These are phyloP conservation scores for Moricandia arvensis DNA, from an alignment of 345 rosid species.

Conservation along the genomic window DNA sequence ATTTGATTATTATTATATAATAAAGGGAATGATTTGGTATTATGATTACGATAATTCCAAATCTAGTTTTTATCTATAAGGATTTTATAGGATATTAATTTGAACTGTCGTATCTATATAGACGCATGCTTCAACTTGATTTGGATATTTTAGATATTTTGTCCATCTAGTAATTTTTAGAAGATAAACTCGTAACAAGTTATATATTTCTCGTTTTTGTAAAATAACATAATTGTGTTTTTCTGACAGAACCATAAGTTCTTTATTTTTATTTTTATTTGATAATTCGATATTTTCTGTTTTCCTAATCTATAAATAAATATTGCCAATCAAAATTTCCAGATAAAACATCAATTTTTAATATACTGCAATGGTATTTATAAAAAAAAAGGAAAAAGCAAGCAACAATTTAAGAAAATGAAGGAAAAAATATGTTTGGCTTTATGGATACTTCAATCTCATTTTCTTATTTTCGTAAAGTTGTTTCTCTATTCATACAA, in stretches of 20 bases:
- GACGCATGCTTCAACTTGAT: slow-evolving; percentile 3
- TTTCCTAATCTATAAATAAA: not conserved
- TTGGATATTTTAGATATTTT: not conserved
- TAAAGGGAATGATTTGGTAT: not conserved
- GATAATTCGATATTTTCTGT: not conserved
- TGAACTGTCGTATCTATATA: not conserved
- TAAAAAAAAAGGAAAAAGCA: not conserved
- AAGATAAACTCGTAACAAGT: not conserved
- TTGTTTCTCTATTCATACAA: not conserved
- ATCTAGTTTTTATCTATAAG: not conserved
- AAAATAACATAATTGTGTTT: not conserved
- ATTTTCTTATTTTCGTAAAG: slow-evolving; percentile 10
- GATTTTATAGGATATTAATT: not conserved
- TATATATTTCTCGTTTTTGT: not conserved
- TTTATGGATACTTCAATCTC: slow-evolving; percentile 32
- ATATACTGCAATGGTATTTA: not conserved
- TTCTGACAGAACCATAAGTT: not conserved
- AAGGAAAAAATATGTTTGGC: slow-evolving; percentile 24
- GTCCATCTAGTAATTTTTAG: not conserved
- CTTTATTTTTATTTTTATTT: not conserved
- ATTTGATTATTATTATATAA: not conserved
- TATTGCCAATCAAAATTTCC: not conserved
- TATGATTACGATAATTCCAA: slow-evolving; percentile 28
- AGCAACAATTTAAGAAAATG: not conserved
- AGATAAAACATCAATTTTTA: not conserved